Conservation (phyloP, 495 filamentous ascomycete species). For the Neurospora pannonica region DNA sequence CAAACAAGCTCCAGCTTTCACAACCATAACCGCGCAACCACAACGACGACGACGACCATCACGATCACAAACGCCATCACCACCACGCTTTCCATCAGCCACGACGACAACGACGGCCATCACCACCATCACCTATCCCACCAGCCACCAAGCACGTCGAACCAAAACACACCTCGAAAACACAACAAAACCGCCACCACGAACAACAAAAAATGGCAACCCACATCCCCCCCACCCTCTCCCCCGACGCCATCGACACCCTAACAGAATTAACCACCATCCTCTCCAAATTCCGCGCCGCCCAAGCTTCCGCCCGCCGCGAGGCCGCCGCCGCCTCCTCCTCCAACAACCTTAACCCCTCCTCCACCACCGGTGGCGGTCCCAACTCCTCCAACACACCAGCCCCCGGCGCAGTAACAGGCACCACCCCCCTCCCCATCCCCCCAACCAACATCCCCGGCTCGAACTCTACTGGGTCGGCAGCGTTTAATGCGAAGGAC, state of each 20-base stretch:
- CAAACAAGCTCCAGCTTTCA: neutral
- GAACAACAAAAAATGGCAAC: constrained; percentile 16
- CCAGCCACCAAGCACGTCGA: neutral
- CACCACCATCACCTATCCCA: neutral
- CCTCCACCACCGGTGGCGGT: constrained; percentile 2
- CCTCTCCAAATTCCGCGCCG: constrained; percentile 58
- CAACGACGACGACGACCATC: neutral
- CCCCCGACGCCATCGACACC: constrained; percentile 67
- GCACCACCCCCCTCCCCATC: constrained; percentile 21
- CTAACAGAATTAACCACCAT: constrained; percentile 73
- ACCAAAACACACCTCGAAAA: neutral
- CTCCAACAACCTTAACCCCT: constrained; percentile 9
- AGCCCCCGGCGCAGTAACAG: constrained; percentile 22
- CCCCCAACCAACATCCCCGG: too few species aligned
- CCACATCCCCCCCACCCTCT: constrained; percentile 36
- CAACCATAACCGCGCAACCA: neutral
- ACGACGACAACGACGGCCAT: neutral
- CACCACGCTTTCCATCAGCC: neutral
- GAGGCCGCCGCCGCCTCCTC: constrained; percentile 5
- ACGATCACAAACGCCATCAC: neutral
- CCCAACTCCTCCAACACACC: constrained; percentile 3
- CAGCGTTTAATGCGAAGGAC: constrained; percentile 68
- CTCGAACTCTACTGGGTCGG: too few species aligned
- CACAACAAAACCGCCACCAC: neutral
- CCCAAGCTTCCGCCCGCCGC: constrained; percentile 10